Conservation (phyloP, 2,329 filamentous ascomycete genomes). For the Tricladium varicosporioides region DNA sequence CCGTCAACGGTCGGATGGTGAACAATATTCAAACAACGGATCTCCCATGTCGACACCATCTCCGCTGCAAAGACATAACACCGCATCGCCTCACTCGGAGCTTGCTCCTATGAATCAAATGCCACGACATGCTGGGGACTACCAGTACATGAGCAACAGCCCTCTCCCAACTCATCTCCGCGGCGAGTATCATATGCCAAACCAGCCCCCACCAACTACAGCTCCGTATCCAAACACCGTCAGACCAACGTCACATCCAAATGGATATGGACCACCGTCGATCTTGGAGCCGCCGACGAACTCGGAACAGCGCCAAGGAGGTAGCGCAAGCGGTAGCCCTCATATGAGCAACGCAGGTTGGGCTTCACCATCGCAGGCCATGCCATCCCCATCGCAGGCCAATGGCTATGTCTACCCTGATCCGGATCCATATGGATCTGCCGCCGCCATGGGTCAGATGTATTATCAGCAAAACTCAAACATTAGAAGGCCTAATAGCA, state of each 20-base stretch:
- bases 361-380: conserved; percentile 75
- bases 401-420: conserved; percentile 78
- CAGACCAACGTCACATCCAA: conserved; percentile 82
- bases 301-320: conserved; percentile 69
- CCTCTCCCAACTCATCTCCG: conserved; percentile 82
- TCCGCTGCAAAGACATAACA: conserved; percentile 73
- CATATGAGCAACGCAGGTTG: conserved; percentile 75
- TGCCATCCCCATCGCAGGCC: conserved; percentile 61
- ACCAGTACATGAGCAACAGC: conserved; percentile 74
- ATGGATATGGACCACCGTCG: conserved; percentile 75
- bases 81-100: conserved; percentile 76
- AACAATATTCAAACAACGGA: conserved; percentile 67
- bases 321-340: conserved; percentile 78
- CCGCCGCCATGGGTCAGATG: conserved; percentile 58
- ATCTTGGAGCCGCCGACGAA: conserved; percentile 74
- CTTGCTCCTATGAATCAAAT: conserved; percentile 67
- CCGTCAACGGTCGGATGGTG: conserved; percentile 65
- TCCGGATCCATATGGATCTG: conserved; percentile 68
- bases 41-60: conserved; percentile 80
- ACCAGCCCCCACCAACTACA: conserved; percentile 59
- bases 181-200: conserved; percentile 49
- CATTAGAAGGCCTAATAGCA: conserved; percentile 71
- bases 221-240: conserved; percentile 54
- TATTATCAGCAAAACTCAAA: conserved; percentile 68
- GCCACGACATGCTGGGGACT: conserved; percentile 53